Evolutionary conservation across 2,329 filamentous ascomycete genomes (phyloP), one percentile per base, ranked within the genome.

Genomic region (Pezicula radicicola): DNA sequence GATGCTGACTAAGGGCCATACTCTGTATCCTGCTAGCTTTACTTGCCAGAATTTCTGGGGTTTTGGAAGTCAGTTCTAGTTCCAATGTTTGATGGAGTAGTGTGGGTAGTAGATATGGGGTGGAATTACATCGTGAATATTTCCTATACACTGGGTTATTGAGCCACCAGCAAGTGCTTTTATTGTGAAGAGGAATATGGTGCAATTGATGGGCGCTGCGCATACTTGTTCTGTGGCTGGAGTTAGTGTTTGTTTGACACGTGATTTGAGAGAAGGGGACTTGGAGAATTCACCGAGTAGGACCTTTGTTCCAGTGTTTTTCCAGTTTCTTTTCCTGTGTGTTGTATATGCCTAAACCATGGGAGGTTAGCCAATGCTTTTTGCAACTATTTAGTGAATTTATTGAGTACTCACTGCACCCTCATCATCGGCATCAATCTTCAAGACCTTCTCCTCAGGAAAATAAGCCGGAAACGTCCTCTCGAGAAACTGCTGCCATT

Each of bases 31-130:
- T 18, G 43, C 43, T 19, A 46, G 28, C 10, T 46, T 46, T 25
- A 46, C 19, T 13, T 16, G 43, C 43, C 43, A 46, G 43, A 46
- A 46, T n/a, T 46, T 46, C 43, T 46, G 43, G 10, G 40, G 16
- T 42, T 19, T 42, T 10, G 25, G 18, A 13, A 21, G 25, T 19
- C 18, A 13, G 12, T 13, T 19, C 10, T 19, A 16, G 15, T 42
- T 42, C 5, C 12, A 13, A 5, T n/a, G 16, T 30, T 19, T 7
- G 10, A 8, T 19, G 19, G 19, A 19, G 19, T 2, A 19, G 19
- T 19, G 19, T 46, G 43, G 19, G 16, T 46, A 4, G 19, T 16
- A 6, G 16, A 13, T 16, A 6, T 15, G 10, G 25, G 18, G 40
- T 46, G 15, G 5, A 46, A 15, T 25, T 25, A 16, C 44, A 19